Conservation (phyloP, 257 asterid species). For the Plantago ovata region DNA sequence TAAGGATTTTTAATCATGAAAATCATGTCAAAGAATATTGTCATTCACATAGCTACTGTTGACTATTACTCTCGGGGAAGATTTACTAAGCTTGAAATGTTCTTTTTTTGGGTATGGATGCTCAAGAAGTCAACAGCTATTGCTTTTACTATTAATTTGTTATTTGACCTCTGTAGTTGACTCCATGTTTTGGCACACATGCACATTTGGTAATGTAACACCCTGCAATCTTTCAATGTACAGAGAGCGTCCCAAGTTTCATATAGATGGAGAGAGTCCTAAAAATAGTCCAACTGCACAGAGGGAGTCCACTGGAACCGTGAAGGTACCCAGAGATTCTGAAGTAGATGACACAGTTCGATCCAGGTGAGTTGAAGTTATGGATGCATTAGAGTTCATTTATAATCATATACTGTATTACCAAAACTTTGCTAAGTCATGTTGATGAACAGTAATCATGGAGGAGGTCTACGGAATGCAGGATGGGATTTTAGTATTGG, state of each 20-base stretch:
- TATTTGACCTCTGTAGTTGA: constrained; percentile 5
- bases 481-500: constrained; percentile 99
- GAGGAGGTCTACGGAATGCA: constrained; percentile 50
- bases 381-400: constrained; percentile 13
- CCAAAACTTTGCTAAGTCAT: constrained; percentile 21
- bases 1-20: constrained; percentile 2
- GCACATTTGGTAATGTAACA: constrained; percentile 14
- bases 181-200: neutral
- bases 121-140: constrained; percentile 9
- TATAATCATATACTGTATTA: too few species aligned
- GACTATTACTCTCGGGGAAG: too few species aligned
- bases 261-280: constrained; percentile 39
- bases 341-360: constrained; percentile 41
- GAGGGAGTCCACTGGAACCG: constrained; percentile 51
- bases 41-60: neutral
- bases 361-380: constrained; percentile 48
- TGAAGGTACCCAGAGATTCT: constrained; percentile 36
- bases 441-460: constrained; percentile 54
- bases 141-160: neutral
- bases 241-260: constrained; percentile 66
- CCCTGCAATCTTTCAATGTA: constrained; percentile 19
- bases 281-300: constrained; percentile 32
- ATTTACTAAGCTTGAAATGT: neutral
- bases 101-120: neutral
- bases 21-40: neutral